A percentile compares a stretch with the other conserved stretches of the same genome.
These are phyloP conservation scores for Sclerotiophoma versabilis DNA, from an alignment of 2,329 filamentous ascomycete species.

Conservation along the genomic window DNA sequence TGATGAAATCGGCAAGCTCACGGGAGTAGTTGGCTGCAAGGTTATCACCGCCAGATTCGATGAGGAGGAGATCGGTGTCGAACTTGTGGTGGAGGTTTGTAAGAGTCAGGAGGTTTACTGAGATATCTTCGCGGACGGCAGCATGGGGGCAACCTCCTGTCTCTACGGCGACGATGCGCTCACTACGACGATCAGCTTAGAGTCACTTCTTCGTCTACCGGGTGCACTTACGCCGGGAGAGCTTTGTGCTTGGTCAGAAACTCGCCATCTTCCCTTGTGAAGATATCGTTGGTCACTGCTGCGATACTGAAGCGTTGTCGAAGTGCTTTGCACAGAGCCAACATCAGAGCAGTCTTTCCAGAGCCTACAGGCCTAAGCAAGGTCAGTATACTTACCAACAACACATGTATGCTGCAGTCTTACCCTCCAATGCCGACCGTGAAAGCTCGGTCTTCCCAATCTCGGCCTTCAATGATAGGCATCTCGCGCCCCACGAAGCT, in stretches of 20 bases:
- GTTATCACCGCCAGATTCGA: conserved; percentile 96
- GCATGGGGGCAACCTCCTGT: conserved; percentile 97
- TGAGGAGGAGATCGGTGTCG: conserved; percentile 82
- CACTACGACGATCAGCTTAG: conserved; percentile 24
- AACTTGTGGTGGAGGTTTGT: conserved; percentile 87
- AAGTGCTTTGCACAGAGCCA: conserved; percentile 85
- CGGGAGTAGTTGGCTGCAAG: conserved; percentile 95
- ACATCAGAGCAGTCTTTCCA: conserved; percentile 96
- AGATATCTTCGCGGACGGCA: conserved; percentile 96
- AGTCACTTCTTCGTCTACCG: not conserved
- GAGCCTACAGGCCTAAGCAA: conserved; percentile 83
- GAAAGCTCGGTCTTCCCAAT: conserved; percentile 89
- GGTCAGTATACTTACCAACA: conserved; percentile 3
- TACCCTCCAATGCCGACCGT: conserved; percentile 98
- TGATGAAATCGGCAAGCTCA: conserved; percentile 95
- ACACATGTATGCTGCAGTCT: not conserved
- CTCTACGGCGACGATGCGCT: conserved; percentile 92
- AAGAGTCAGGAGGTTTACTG: conserved; percentile 87
- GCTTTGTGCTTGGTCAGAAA: conserved; percentile 90
- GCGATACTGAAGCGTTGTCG: conserved; percentile 84
- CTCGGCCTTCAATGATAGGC: conserved; percentile 86
- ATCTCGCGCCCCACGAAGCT: conserved; percentile 90
- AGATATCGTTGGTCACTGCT: conserved; percentile 98
- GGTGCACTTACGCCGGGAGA: conserved; percentile 66
- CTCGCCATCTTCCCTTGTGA: conserved; percentile 96